Evolutionary conservation across 352 stramenopile species (phyloP), one percentile per base, ranked within the genome.

Genomic region (Phytophthora podocarpi): DNA sequence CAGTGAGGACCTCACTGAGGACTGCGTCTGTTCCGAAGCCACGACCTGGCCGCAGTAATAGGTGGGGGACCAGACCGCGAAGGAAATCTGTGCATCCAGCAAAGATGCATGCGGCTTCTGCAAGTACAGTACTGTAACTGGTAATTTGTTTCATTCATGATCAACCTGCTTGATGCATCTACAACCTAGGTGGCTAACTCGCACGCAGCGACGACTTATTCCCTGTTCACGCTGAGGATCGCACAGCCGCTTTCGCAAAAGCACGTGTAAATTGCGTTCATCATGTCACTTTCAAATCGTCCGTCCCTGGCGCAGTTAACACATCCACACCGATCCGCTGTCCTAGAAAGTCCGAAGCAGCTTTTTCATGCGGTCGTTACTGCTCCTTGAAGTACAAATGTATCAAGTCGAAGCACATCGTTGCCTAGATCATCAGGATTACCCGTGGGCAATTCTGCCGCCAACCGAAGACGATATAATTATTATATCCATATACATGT

Each of bases 381-480:
- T 26, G 41, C 30, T 60, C 51, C 51, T 52, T 60, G 45, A 56
- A 57, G 45, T 40, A 16, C 7, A 12, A 42, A n/a, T 39, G 31
- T 11, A 67, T 74, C 35, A 70, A 70, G 31, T 50, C 5, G 8
- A 24, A 15, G n/a, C n/a, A n/a, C n/a, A n/a, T n/a, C n/a, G n/a
- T n/a, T n/a, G n/a, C n/a, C n/a, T n/a, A n/a, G n/a, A n/a, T n/a
- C n/a, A n/a, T n/a, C n/a, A n/a, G n/a, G n/a, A n/a, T n/a, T n/a
- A n/a, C n/a, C n/a, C n/a, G n/a, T n/a, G n/a, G n/a, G n/a, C n/a
- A n/a, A n/a, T n/a, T n/a, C n/a, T n/a, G n/a, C n/a, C n/a, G n/a
- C n/a, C n/a, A n/a, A n/a, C n/a, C n/a, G n/a, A n/a, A n/a, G n/a
- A n/a, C n/a, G n/a, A n/a, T n/a, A n/a, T n/a, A n/a, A n/a, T n/a